These are phyloP conservation scores for Ascobolus immersus DNA, from an alignment of 495 filamentous ascomycete genomes.

Conservation along the genomic window DNA sequence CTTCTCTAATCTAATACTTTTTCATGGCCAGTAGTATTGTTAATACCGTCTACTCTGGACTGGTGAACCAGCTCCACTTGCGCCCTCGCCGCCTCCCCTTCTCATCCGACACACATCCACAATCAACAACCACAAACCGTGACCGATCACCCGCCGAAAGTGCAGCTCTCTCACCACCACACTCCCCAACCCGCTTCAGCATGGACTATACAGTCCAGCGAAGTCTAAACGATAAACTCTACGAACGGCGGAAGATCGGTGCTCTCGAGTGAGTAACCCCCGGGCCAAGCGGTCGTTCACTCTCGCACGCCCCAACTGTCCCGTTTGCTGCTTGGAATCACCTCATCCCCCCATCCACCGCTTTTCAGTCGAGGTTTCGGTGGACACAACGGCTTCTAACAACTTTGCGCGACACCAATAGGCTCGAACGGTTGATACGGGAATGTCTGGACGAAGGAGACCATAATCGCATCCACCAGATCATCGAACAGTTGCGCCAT, in stretches of 20 bases:
- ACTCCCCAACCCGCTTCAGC: no score
- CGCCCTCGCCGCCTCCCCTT: no score
- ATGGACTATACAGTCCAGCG: constrained; percentile 86
- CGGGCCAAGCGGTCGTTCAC: no score
- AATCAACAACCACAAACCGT: no score
- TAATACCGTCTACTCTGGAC: no score
- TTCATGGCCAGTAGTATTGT: no score
- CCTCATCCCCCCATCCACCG: not conserved
- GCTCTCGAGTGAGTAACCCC: constrained; percentile 61
- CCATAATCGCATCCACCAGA: constrained; percentile 49
- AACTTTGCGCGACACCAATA: constrained; percentile 20
- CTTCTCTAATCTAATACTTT: no score
- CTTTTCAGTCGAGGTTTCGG: not conserved
- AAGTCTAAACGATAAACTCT: constrained; percentile 87
- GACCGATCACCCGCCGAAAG: no score
- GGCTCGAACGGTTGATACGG: constrained; percentile 73
- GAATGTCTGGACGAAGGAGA: constrained; percentile 55
- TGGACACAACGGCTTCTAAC: constrained; percentile 5
- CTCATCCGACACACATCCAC: no score
- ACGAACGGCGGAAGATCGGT: constrained; percentile 88
- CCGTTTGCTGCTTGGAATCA: constrained; percentile 1
- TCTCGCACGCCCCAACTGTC: not conserved
- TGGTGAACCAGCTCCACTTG: no score
- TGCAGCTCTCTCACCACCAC: no score
- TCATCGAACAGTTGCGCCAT: constrained; percentile 87